Evolutionary conservation across 83 land plant genomes (phyloP).

Genomic region (Picea mariana): DNA sequence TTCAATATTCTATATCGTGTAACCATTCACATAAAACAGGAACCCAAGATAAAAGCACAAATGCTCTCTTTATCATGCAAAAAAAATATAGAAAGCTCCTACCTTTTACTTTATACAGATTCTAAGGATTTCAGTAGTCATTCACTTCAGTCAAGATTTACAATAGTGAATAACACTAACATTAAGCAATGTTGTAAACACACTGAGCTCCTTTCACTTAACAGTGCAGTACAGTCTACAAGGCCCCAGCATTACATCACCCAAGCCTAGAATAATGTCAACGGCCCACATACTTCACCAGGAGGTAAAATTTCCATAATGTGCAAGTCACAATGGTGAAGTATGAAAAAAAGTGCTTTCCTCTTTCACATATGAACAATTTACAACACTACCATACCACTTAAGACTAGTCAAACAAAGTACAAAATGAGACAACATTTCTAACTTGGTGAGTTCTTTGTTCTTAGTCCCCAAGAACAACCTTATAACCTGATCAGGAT

Average conservation of each 20-base stretch:
- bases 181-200: conserved; percentile 1
- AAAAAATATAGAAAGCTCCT: background rate
- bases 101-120: background rate
- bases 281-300: background rate
- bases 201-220: background rate
- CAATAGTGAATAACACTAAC: background rate
- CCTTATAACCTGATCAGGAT: background rate
- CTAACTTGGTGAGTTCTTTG: background rate
- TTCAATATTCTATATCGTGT: background rate
- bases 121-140: background rate
- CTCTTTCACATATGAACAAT: too few relatives aligned
- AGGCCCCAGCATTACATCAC: background rate
- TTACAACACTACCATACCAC: too few relatives aligned
- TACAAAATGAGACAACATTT: background rate
- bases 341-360: background rate
- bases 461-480: background rate
- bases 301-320: background rate
- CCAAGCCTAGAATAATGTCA: background rate
- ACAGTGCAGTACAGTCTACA: background rate
- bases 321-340: background rate
- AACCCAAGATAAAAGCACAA: background rate
- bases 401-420: background rate
- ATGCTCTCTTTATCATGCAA: background rate
- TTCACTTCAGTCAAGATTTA: background rate
- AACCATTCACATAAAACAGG: background rate